Percentiles rank a stretch among this genome's conserved stretches.
phyloP scores from a whole-genome alignment of 1,284 basidiomycete species.

The Boletus mariae region DNA sequence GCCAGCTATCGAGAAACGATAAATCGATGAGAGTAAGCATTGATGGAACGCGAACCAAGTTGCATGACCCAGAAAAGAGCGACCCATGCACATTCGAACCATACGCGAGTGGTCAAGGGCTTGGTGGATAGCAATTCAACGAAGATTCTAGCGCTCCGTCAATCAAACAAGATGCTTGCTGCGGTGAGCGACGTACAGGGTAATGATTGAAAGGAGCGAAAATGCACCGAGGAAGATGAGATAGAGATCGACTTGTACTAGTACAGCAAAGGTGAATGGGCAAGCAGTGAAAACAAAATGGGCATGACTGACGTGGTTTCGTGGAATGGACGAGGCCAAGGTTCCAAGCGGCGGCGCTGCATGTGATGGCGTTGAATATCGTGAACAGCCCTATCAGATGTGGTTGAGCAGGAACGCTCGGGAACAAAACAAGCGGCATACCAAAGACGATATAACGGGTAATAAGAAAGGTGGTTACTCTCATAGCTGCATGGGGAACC shows the following conservation, averaged over 20 bases:
- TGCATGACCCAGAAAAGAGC: constrained; percentile 55
- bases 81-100: constrained; percentile 69
- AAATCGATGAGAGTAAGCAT: background rate
- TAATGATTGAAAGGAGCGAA: constrained; percentile 55
- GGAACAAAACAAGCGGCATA: constrained; percentile 20
- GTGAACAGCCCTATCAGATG: constrained; percentile 50
- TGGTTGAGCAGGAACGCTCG: constrained; percentile 10
- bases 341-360: constrained; percentile 70
- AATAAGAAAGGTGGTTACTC: constrained; percentile 32
- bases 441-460: constrained; percentile 52
- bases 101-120: constrained; percentile 56
- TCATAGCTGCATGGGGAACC: constrained; percentile 31
- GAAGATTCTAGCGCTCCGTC: constrained; percentile 46
- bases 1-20: constrained; percentile 37
- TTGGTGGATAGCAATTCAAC: constrained; percentile 53
- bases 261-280: constrained; percentile 1
- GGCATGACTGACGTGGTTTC: constrained; percentile 35
- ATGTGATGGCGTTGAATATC: constrained; percentile 60
- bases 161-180: constrained; percentile 1
- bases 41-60: constrained; percentile 45
- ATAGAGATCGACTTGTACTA: constrained; percentile 55
- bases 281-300: background rate
- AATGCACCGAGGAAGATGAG: constrained; percentile 60
- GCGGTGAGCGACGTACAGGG: constrained; percentile 44
- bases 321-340: constrained; percentile 43